A percentile compares a stretch with the other conserved stretches of the same genome.
Evolutionary conservation across 208 protist genomes (phyloP).

Genomic region (Vickermania spadyakhi): DNA sequence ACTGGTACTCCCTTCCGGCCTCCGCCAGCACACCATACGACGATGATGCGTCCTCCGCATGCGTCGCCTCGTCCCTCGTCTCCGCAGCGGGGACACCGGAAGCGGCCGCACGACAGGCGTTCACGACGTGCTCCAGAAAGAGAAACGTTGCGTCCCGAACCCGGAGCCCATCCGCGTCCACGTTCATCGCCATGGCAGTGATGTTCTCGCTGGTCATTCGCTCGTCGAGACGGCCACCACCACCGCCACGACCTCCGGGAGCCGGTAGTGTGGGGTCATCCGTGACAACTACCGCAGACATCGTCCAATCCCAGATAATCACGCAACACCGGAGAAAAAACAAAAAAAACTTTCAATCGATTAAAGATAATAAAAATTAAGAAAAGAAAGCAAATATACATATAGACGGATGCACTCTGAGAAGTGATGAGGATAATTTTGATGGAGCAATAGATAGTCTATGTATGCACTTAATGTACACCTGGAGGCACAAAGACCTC

Average conservation of each 20-base stretch:
- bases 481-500: too few species aligned
- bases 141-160: constrained; percentile 69
- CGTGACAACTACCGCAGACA: too few species aligned
- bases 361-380: too few species aligned
- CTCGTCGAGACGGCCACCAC: neutral
- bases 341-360: too few species aligned
- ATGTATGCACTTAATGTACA: too few species aligned
- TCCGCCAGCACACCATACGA: neutral
- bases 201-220: constrained; percentile 11
- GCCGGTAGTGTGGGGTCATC: constrained; percentile 45
- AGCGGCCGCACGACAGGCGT: constrained; percentile 23
- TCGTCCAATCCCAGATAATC: too few species aligned
- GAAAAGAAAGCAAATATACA: too few species aligned
- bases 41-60: neutral
- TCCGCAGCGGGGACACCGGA: constrained; percentile 9
- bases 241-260: constrained; percentile 12
- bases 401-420: too few species aligned
- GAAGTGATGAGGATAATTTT: too few species aligned
- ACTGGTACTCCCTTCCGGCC: constrained; percentile 19
- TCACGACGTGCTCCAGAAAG: constrained; percentile 73
- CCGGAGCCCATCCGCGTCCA: constrained; percentile 62
- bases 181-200: constrained; percentile 29
- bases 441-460: too few species aligned
- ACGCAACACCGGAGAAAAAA: too few species aligned
- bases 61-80: neutral